These are phyloP conservation scores for Pythium vanterpoolii DNA, from an alignment of 352 stramenopile genomes.

Conservation along the genomic window DNA sequence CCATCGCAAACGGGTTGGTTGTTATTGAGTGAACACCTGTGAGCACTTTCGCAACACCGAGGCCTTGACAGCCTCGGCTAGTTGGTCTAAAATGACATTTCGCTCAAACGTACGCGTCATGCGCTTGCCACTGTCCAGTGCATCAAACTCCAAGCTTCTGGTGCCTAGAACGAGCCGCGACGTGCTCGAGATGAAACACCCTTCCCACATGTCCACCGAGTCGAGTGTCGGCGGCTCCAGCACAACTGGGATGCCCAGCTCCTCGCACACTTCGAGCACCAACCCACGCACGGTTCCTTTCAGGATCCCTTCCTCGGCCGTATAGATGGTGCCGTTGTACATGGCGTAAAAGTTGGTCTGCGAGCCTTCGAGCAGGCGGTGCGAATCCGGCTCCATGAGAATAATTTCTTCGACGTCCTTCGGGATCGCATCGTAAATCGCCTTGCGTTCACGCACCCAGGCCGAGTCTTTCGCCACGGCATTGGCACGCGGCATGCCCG, in stretches of 20 bases:
- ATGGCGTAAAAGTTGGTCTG: constrained; percentile 86
- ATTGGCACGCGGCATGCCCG: constrained; percentile 66
- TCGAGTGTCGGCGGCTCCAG: constrained; percentile 51
- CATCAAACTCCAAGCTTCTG: constrained; percentile 43
- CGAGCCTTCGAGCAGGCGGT: constrained; percentile 64
- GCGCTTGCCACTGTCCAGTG: constrained; percentile 29
- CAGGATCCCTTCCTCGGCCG: constrained; percentile 65
- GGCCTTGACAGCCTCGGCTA: constrained; percentile 40
- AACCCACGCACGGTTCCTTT: constrained; percentile 75
- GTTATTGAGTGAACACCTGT: constrained; percentile 35
- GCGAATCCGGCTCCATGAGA: constrained; percentile 71
- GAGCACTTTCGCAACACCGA: constrained; percentile 56
- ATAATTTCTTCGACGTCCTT: constrained; percentile 75
- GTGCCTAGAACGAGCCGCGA: constrained; percentile 72
- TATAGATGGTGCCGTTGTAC: constrained; percentile 49
- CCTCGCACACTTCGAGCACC: constrained; percentile 60
- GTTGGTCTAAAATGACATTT: constrained; percentile 40
- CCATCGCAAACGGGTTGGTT: neutral
- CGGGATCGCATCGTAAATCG: constrained; percentile 67
- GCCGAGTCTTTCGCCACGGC: constrained; percentile 69
- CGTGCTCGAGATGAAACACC: constrained; percentile 83
- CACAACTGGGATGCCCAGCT: constrained; percentile 50
- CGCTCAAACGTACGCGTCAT: constrained; percentile 31
- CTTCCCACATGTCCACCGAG: constrained; percentile 58
- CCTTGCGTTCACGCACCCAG: constrained; percentile 73